A percentile compares a stretch with the other conserved stretches of the same genome.
phyloP scores from a whole-genome alignment of 495 filamentous ascomycete genomes.

The Trichoderma orchidacearum region DNA sequence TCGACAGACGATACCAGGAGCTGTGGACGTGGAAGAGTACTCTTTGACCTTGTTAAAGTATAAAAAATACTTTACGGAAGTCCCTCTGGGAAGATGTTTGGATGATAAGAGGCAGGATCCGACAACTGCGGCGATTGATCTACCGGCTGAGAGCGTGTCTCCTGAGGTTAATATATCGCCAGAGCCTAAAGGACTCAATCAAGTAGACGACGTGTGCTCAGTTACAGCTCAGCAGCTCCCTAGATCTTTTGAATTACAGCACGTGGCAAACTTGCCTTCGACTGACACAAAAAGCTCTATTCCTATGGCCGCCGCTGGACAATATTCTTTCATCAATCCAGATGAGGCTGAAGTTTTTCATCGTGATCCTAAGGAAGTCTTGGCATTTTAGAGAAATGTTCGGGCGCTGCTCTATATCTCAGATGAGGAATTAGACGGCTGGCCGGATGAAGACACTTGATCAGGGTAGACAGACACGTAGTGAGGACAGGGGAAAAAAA shows the following conservation, averaged over 20 bases:
- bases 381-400: slow-evolving; percentile 9
- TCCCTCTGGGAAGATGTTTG: slow-evolving; percentile 12
- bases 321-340: not conserved
- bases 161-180: not conserved
- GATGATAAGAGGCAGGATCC: slow-evolving; percentile 5
- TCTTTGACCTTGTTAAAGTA: slow-evolving; percentile 15
- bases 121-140: not conserved
- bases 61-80: slow-evolving; percentile 11
- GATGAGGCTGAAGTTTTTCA: not conserved
- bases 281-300: not conserved
- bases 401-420: slow-evolving; percentile 8
- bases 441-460: not conserved
- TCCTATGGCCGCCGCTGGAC: not conserved
- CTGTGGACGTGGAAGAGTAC: slow-evolving; percentile 7
- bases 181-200: not conserved
- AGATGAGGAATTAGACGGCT: not conserved
- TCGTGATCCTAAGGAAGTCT: slow-evolving; percentile 6
- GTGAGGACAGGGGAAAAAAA: too few relatives aligned
- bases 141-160: not conserved
- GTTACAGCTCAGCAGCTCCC: not conserved
- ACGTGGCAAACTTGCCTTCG: not conserved
- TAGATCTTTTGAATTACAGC: not conserved
- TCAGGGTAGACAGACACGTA: too few relatives aligned
- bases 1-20: not conserved
- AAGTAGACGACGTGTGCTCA: not conserved